Evolutionary conservation across 2,329 filamentous ascomycete genomes (phyloP).

Genomic region (Penicillium sp.): DNA sequence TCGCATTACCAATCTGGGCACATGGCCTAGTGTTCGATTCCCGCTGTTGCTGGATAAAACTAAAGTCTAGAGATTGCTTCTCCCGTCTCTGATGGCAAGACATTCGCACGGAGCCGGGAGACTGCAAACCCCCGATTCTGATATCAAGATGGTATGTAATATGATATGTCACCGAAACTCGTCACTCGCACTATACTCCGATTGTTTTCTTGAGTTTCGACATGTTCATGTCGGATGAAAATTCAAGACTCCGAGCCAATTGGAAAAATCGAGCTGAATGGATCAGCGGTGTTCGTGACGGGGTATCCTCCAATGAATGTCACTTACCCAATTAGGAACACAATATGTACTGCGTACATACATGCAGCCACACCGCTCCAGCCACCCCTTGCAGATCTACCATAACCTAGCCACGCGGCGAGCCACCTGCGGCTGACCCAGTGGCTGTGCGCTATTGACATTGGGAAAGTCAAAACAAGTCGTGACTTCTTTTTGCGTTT

Average conservation of each 20-base stretch:
- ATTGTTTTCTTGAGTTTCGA: conserved; percentile 5
- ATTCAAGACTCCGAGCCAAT: not conserved
- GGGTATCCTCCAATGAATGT: not conserved
- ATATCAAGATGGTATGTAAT: conserved; percentile 11
- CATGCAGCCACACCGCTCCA: conserved; percentile 21
- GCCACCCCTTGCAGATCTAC: conserved; percentile 22
- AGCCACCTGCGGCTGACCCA: conserved; percentile 17
- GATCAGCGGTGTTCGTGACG: not conserved
- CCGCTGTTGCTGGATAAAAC: too few relatives aligned
- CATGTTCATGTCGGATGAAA: not conserved
- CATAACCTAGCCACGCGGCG: conserved; percentile 3
- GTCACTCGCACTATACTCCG: not conserved
- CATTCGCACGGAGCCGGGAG: not conserved
- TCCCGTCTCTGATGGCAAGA: not conserved
- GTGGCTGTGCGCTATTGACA: conserved; percentile 19
- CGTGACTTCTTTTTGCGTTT: conserved; percentile 10
- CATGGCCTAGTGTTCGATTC: too few relatives aligned
- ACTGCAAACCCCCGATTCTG: not conserved
- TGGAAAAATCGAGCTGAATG: not conserved
- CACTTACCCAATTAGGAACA: conserved; percentile 15
- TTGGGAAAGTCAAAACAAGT: conserved; percentile 4
- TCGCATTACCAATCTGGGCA: too few relatives aligned
- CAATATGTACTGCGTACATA: too few relatives aligned
- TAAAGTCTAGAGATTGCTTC: too few relatives aligned
- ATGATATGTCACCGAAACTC: conserved; percentile 14